Evolutionary conservation across 2,329 filamentous ascomycete genomes (phyloP).

Genomic region (Clarireedia monteithiana): DNA sequence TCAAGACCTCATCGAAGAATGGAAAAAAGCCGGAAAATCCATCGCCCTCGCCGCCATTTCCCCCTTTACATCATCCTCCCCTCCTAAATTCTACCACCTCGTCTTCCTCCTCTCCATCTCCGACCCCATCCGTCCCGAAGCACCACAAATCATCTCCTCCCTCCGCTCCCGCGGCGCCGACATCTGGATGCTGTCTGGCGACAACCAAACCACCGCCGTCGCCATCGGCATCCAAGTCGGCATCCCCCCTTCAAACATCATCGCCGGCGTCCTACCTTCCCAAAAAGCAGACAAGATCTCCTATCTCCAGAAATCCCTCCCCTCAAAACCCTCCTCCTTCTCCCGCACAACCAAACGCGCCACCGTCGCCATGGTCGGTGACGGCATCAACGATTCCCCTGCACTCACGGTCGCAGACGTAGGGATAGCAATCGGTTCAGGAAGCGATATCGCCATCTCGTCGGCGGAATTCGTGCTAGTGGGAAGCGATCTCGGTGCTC

Average conservation of each 20-base stretch:
- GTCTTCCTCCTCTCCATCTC: constrained; percentile 66
- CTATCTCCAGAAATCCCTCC: constrained; percentile 42
- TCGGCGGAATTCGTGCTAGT: constrained; percentile 77
- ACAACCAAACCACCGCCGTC: constrained; percentile 76
- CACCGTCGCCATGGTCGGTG: constrained; percentile 75
- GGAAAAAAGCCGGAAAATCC: constrained; percentile 58
- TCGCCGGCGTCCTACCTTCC: constrained; percentile 78
- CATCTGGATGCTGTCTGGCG: constrained; percentile 90
- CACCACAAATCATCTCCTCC: constrained; percentile 53
- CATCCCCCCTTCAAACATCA: constrained; percentile 66
- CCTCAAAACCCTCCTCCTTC: constrained; percentile 16
- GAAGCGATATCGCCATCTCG: constrained; percentile 75
- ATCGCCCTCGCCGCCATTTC: constrained; percentile 39
- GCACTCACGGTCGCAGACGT: constrained; percentile 75
- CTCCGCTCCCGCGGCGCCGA: constrained; percentile 59
- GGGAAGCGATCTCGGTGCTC: constrained; percentile 47
- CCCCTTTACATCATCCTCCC: not conserved
- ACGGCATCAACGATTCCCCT: constrained; percentile 81
- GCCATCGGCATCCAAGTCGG: constrained; percentile 71
- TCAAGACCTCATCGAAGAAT: constrained; percentile 37
- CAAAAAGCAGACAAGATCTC: constrained; percentile 70
- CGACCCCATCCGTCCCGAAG: constrained; percentile 72
- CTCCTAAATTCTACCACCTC: constrained; percentile 40
- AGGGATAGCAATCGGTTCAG: constrained; percentile 73
- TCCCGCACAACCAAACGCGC: constrained; percentile 30